phyloP scores from a whole-genome alignment of 2,329 filamentous ascomycete species.

The Penicillium polonicum region DNA sequence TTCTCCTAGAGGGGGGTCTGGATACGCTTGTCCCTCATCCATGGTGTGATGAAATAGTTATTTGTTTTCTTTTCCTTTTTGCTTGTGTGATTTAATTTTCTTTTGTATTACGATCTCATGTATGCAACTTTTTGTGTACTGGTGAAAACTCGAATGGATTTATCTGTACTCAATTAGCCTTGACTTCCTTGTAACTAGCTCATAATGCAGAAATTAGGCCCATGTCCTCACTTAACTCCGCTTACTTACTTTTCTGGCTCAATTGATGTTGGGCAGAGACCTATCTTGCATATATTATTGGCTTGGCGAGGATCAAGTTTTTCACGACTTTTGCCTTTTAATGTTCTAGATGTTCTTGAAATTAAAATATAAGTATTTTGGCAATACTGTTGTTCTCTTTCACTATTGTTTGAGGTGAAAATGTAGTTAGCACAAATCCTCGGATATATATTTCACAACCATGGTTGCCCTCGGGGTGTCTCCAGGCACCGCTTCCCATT shows the following conservation, averaged over 20 bases:
- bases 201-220: not conserved
- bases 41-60: slow-evolving; percentile 19
- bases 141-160: slow-evolving; percentile 21
- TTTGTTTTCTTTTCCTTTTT: slow-evolving; percentile 12
- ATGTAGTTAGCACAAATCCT: not conserved
- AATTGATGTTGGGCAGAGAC: not conserved
- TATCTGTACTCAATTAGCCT: slow-evolving; percentile 3
- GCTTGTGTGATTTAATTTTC: slow-evolving; percentile 25
- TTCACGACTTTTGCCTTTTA: no score
- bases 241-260: not conserved
- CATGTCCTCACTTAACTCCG: not conserved
- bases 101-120: slow-evolving; percentile 28
- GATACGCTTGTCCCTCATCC: slow-evolving; percentile 7
- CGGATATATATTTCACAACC: not conserved
- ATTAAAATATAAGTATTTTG: no score
- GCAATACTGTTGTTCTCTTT: not conserved
- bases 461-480: not conserved
- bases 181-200: slow-evolving; percentile 10
- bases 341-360: not conserved
- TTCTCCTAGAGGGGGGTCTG: slow-evolving; percentile 7
- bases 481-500: not conserved
- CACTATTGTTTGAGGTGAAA: not conserved
- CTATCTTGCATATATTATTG: not conserved
- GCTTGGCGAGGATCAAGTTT: not conserved
- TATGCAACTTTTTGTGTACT: slow-evolving; percentile 13